Evolutionary conservation across 495 filamentous ascomycete genomes (phyloP), one percentile per base, ranked within the genome.

Genomic region (Astrothelium macrocarpum): DNA sequence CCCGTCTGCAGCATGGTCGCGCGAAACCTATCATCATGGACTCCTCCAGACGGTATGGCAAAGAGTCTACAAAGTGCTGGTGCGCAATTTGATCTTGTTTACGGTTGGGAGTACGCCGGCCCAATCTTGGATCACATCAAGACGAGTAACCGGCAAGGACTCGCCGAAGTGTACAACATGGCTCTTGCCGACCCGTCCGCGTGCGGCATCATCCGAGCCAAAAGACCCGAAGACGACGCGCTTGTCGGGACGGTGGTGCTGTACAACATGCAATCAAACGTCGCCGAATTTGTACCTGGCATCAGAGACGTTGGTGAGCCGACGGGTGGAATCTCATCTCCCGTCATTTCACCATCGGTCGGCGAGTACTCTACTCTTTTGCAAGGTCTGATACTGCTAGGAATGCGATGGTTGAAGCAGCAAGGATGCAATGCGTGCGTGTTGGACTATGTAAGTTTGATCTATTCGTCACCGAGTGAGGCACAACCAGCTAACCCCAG

Each of bases 161-260:
- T 93, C n/a, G 80, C 87, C 12, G 89, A 91, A 64, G 84, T 95
- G 23, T 96, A 96, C 74, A 82, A 85, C 32, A 78, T 89, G 34
- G 91, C 91, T 2, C 78, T 96, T 1, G 78, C 84, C 32, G 89
- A 91, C 58, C 80, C 82, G 23, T 83, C 85, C 46, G 78, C 82
- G 23, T 93, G 89, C 67, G 89, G 89, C 49, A 86, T 96, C 62
- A 90, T 96, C 63, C 82, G 90, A 32, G 91, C 91, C 4, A 91
- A 88, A 73, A 80, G 83, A 60, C 81, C 82, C 0, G 76, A 80
- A 45, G 88, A 90, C 65, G 85, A 83, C 14, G 80, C 78, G 29
- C 74, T 96, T 18, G 71, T 95, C 32, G 91, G 90, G 5, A 91
- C 88, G n/a, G 84, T 95, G 18, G 87, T 96, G 59, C 81, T 95